A percentile compares a stretch with the other conserved stretches of the same genome.
phyloP scores from a whole-genome alignment of 2,329 filamentous ascomycete genomes.

The Aspergillus neotritici region DNA sequence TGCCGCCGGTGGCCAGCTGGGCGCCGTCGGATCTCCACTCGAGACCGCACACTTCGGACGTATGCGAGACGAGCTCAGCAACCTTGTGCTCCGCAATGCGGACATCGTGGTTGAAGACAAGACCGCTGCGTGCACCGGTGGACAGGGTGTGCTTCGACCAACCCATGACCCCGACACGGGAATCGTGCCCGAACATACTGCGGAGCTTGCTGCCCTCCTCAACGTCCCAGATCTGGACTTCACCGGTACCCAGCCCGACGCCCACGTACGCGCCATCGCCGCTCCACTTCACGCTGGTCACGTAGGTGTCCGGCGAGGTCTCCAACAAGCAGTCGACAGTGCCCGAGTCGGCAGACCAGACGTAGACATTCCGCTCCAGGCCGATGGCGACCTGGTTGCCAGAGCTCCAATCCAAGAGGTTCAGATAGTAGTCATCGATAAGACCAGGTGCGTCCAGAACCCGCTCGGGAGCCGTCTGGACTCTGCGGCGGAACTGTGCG shows the following conservation, averaged over 20 bases:
- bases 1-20: constrained; percentile 93
- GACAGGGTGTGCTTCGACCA: constrained; percentile 99
- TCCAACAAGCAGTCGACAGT: constrained; percentile 84
- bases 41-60: constrained; percentile 93
- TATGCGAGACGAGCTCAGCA: constrained; percentile 93
- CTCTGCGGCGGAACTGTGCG: constrained; percentile 83
- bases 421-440: constrained; percentile 98
- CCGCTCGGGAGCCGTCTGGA: constrained; percentile 90
- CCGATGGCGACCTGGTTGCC: constrained; percentile 97
- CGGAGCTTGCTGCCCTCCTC: constrained; percentile 91
- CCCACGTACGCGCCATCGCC: constrained; percentile 94
- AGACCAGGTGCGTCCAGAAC: constrained; percentile 94
- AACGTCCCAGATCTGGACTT: constrained; percentile 99
- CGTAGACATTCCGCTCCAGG: constrained; percentile 92
- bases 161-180: constrained; percentile 93
- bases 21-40: constrained; percentile 97
- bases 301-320: constrained; percentile 82
- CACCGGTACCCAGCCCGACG: constrained; percentile 87
- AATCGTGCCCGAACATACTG: constrained; percentile 97
- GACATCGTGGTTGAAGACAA: constrained; percentile 98
- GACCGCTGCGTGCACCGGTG: constrained; percentile 86
- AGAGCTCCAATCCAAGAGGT: constrained; percentile 96
- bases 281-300: constrained; percentile 98
- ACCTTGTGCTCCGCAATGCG: constrained; percentile 97
- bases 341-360: constrained; percentile 95